These are phyloP conservation scores for Lentinula guzmanii DNA, from an alignment of 768 basidiomycete species.

Conservation along the genomic window DNA sequence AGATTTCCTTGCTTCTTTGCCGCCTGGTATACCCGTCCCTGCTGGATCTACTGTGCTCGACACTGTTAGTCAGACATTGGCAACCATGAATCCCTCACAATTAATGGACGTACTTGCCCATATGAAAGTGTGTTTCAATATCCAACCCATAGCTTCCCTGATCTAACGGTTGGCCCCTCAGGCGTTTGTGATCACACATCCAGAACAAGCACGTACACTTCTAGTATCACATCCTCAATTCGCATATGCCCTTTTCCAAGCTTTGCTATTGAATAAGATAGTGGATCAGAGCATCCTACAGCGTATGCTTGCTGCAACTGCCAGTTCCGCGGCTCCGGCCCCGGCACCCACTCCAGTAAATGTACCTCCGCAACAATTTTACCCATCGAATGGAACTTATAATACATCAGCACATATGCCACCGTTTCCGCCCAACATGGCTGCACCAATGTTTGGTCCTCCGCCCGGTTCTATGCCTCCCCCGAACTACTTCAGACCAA, in stretches of 20 bases:
- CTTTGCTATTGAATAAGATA: constrained; percentile 87
- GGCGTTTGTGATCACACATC: constrained; percentile 89
- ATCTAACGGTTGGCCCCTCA: constrained; percentile 25
- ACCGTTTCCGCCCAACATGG: not conserved
- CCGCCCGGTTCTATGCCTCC: not conserved
- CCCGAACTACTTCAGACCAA: not conserved
- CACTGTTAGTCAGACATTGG: constrained; percentile 80
- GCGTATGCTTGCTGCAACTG: constrained; percentile 39
- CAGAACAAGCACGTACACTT: constrained; percentile 80
- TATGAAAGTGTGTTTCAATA: constrained; percentile 74
- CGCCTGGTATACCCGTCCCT: constrained; percentile 69
- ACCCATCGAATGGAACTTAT: constrained; percentile 14
- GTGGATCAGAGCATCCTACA: constrained; percentile 84
- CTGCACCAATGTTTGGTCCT: constrained; percentile 1
- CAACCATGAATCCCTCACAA: constrained; percentile 75
- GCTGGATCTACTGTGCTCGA: constrained; percentile 72
- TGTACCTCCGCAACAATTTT: constrained; percentile 17
- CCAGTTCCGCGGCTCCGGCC: constrained; percentile 22
- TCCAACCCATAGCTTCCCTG: constrained; percentile 7
- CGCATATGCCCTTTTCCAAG: constrained; percentile 94
- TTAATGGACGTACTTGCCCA: constrained; percentile 93
- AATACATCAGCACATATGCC: not conserved
- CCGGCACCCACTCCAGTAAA: constrained; percentile 15
- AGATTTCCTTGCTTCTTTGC: constrained; percentile 61
- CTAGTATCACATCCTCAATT: constrained; percentile 86